Base-by-base conservation (phyloP, 805 yeast genomes). In the Candida dajiaensis region DNA sequence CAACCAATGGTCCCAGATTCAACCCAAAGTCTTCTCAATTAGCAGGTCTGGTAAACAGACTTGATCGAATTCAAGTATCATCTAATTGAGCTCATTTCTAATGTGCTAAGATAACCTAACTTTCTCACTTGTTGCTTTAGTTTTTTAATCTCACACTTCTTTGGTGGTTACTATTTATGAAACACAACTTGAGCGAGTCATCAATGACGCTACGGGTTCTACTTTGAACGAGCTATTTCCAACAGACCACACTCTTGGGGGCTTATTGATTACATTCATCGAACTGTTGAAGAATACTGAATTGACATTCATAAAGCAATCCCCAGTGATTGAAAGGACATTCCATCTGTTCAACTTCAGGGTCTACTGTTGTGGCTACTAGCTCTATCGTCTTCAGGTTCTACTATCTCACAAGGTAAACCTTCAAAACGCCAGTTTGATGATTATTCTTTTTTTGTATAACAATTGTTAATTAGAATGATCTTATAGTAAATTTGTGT, bases 221-320 rank as follows among this genome's bases (percentile, higher is more conserved):
- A 44, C 66, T 94, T 94, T 48, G 98, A 94, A 67, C 78, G 98
- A 63, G 76, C 87, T 43, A 71, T 89, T 43, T 90, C 92, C 51
- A 80, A 83, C 66, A 85, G 92, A 58, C 99, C 99, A n/a, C 98
- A 92, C 64, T 96, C 97, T 28, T 94, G 98, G 98, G 98, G 98
- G 98, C 9, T 74, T 92, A 41, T 72, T 90, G 52, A 79, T 87
- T 37, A 81, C 94, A 1, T 83, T 90, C 57, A 79, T 87, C 3
- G 89, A 88, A 61, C 68, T 92, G 51, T 65, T 92, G 56, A 83
- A 80, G 59, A 80, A 80, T 56, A 71, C 78, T 8, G 81, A 77
- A 43, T 77, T 80, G 54, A 76, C 80, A 37, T 77, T 89, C 61
- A 78, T 88, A 44, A 83, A 84, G 60, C 66, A 70, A 42, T 74